Conservation (phyloP, 2,329 filamentous ascomycete genomes). For the Penicillium sp. region DNA sequence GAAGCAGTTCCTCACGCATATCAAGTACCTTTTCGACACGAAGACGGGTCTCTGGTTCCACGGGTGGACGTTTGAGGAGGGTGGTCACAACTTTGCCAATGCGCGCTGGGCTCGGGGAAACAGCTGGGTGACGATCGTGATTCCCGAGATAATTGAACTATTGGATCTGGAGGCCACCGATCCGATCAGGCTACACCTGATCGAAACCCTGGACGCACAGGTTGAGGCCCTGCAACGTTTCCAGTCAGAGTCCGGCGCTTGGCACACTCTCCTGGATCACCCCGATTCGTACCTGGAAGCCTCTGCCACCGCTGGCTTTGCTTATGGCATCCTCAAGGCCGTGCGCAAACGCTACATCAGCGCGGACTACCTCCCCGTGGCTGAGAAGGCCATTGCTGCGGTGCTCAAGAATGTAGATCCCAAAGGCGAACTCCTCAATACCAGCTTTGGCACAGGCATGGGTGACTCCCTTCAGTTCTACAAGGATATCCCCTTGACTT, state of each 20-base stretch:
- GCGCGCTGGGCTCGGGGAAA: conserved; percentile 61
- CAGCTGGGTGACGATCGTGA: conserved; percentile 77
- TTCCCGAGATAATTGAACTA: conserved; percentile 78
- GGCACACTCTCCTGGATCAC: conserved; percentile 74
- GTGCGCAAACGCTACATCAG: conserved; percentile 70
- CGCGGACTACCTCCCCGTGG: conserved; percentile 62
- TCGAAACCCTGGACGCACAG: conserved; percentile 67
- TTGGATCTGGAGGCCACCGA: conserved; percentile 64
- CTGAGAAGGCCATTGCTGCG: conserved; percentile 67
- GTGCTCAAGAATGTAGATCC: conserved; percentile 68
- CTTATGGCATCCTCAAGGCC: conserved; percentile 77
- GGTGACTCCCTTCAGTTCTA: conserved; percentile 74
- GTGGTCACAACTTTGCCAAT: conserved; percentile 62
- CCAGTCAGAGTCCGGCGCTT: conserved; percentile 67
- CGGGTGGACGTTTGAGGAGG: conserved; percentile 75
- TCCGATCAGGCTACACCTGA: conserved; percentile 58
- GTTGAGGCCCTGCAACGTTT: conserved; percentile 64
- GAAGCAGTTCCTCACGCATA: conserved; percentile 74
- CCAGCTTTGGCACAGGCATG: conserved; percentile 80
- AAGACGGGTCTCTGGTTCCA: conserved; percentile 77
- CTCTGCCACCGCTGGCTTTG: conserved; percentile 78
- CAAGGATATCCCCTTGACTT: conserved; percentile 73
- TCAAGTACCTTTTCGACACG: conserved; percentile 77
- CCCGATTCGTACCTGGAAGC: conserved; percentile 74
- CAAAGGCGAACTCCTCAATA: conserved; percentile 71